Evolutionary conservation across 2,329 filamentous ascomycete genomes (phyloP), one percentile per base, ranked within the genome.

Genomic region (Monosporascus sp.): DNA sequence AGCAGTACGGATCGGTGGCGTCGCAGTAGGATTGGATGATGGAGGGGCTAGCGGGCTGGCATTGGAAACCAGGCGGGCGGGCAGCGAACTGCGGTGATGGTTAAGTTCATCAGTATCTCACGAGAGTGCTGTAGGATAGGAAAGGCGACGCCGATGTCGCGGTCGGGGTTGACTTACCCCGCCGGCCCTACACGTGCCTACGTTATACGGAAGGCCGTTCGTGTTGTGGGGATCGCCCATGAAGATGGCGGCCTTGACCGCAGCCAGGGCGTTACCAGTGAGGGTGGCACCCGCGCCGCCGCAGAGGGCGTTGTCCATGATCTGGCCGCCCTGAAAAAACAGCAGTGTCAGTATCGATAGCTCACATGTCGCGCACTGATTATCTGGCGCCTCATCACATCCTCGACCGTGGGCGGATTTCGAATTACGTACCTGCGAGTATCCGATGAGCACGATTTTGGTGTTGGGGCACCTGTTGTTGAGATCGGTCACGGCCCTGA

Each of bases 1-100:
- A 87, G 75, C 84, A 87, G 70, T 84, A 87, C 0, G 83, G 83
- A 57, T 87, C 84, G 3, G 78, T 63, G 5, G 77, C 70, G 60
- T 88, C 84, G 66, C 84, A 87, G 73, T 87, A 87, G 5, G 80
- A 82, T 69, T 84, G 72, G 59, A 87, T 80, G 61, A 80, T 82
- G 63, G 58, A 63, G 7, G 68, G 63, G 55, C 68, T 74, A 22
- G 72, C 74, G 9, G 80, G 76, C 1, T 73, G 69, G 70, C 83
- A 87, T 45, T 68, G 69, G 67, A 83, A 86, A 25, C 81, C 81
- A 5, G 72, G 61, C 0, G 81, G 76, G 5, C 83, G 79, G 35
- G 82, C 77, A 50, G 81, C 80, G 55, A 87, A 87, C 82, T 86
- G 25, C 3, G 31, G 31, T 1, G 11, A 25, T 20, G 8, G 31